Base-by-base conservation (phyloP, 1,139 yeast species). In the Saccharomycopsis phalli region DNA sequence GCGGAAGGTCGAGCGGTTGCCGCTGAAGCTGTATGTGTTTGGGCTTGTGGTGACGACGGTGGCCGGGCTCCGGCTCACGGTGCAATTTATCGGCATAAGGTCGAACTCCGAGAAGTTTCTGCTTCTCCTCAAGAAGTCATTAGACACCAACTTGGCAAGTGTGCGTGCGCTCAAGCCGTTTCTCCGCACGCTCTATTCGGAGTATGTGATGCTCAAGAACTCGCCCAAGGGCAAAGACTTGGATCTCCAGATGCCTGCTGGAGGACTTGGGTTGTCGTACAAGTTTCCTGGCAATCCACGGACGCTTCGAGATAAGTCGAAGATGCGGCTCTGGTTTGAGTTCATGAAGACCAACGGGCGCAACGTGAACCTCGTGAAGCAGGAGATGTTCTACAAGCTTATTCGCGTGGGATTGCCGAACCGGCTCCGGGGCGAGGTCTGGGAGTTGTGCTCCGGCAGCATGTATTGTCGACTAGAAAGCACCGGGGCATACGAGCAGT, bases 371-470 rank as follows among this genome's bases (percentile, higher is more conserved):
- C 53, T 88, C 20, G 68, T 84, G 1, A 72, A 76, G 38, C 84
- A 82, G 42, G 86, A 80, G 23, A 75, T 78, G 57, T 91, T 86
- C 56, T 83, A 78, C 58, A 82, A 82, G 53, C 70, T 88, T 41
- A 71, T 91, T 16, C 69, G 96, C 41, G 94, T 87, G 14, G 98
- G 98, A 0, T 67, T 93, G 30, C 97, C 98, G 6, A 91, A 91
- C 55, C 67, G 94, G 45, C 65, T 91, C 41, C 69, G 99, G 50
- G 98, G 98, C 26, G 99, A 93, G 55, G 68, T 91, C 14, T 93
- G 99, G 99, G 98, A 91, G 58, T 63, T 86, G 45, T 75, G 87
- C 40, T 75, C 87, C 41, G 99, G 98, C 4, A 80, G 95, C 0
- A 79, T 86, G 68, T 84, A 77, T 53, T 58, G 74, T 38, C 65